phyloP scores from a whole-genome alignment of 2,329 filamentous ascomycete species.

The Xylariaceae sp. region DNA sequence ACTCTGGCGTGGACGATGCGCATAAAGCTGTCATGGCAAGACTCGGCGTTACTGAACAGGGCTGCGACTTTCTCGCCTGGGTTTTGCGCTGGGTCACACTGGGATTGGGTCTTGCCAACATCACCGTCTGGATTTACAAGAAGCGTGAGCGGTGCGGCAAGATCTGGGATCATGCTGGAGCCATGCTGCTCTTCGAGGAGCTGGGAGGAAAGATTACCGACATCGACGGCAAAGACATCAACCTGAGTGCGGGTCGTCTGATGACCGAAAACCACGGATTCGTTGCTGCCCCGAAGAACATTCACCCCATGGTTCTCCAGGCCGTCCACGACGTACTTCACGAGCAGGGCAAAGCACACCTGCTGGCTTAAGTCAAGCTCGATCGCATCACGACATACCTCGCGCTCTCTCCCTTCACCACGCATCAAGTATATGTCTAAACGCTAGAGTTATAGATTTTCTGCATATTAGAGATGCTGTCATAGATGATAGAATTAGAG shows the following conservation, averaged over 20 bases:
- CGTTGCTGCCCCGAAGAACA: conserved; percentile 44
- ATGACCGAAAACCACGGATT: conserved; percentile 51
- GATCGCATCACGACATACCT: background rate
- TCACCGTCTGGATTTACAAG: conserved; percentile 54
- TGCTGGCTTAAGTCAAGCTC: conserved; percentile 24
- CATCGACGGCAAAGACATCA: conserved; percentile 46
- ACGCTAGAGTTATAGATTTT: background rate
- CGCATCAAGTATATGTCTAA: background rate
- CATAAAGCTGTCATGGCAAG: conserved; percentile 41
- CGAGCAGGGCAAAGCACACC: conserved; percentile 32
- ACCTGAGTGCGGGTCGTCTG: conserved; percentile 44
- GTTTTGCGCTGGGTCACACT: conserved; percentile 51
- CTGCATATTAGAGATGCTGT: no score
- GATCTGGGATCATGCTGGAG: conserved; percentile 56
- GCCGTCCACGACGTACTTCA: conserved; percentile 33
- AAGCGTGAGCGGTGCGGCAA: conserved; percentile 45
- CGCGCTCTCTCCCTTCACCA: background rate
- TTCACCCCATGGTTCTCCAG: conserved; percentile 42
- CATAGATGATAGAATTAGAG: no score
- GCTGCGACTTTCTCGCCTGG: conserved; percentile 52
- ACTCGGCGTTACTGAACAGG: conserved; percentile 41
- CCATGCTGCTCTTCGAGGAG: conserved; percentile 55
- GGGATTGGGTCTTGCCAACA: conserved; percentile 48
- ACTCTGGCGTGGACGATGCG: conserved; percentile 44
- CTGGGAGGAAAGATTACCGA: conserved; percentile 52